Evolutionary conservation across 2,329 filamentous ascomycete genomes (phyloP), one percentile per base, ranked within the genome.

Genomic region (Ceratocystis diversiconidia): DNA sequence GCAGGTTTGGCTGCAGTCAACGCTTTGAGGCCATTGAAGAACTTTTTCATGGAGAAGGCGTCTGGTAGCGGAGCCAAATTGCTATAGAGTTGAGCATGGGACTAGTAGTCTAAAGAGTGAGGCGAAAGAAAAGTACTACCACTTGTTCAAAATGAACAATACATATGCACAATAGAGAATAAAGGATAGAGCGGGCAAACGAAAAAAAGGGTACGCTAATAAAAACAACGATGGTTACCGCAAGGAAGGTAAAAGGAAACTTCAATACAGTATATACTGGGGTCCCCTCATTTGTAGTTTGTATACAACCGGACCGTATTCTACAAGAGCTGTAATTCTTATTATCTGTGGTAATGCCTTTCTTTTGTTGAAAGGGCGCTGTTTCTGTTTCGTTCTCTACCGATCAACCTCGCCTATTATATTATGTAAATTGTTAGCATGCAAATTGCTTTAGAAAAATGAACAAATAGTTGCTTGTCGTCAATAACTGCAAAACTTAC

Each of bases 41-140:
- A 80, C 57, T 90, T 92, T 73, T 80, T 97, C 68, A 97, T 97
- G 92, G 83, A 83, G 63, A 83, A 85, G 73, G 84, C 84, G 7
- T 81, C 83, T 7, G 82, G 82, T 5, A 80, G 77, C 52, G 80
- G 81, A 5, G 70, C 74, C 52, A 82, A 79, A 71, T 70, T 80
- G n/a, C 73, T 74, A 61, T 77, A 68, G 65, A 62, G 17, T 19
- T 62, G 12, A 22, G 19, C 36, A 28, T 30, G 22, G 48, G 10
- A 32, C 2, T 8, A 10, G n/a, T 10, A 7, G 46, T n/a, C 15
- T 10, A 5, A 28, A 55, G 50, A 30, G 52, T 10, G 22, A 15
- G 17, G 10, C 22, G 12, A n/a, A 8, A 12, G 15, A 57, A n/a
- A 28, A 66, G 62, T 62, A 64, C 28, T 48, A 66, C 25, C 48